Evolutionary conservation across 1,139 yeast genomes (phyloP), one percentile per base, ranked within the genome.

Genomic region (Nakaseomyces kungkrabaensis): DNA sequence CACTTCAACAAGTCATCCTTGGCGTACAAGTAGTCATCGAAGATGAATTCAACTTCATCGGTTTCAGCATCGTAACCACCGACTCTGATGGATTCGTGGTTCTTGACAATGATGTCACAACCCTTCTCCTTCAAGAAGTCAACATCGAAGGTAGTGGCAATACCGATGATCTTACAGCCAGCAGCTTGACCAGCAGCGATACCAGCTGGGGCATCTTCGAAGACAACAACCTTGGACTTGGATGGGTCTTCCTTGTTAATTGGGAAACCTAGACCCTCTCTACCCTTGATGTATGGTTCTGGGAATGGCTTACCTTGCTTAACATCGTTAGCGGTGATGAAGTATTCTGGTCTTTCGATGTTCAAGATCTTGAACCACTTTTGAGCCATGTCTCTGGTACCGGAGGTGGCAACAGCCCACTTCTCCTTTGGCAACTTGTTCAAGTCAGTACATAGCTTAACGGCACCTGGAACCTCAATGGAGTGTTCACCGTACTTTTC

Each of bases 321-420:
- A 55, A 85, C 90, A 69, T 81, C 77, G 70, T 83, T 90, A 52
- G 94, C 92, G 40, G 94, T 82, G 64, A 86, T 82, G 73, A 86
- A 85, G 51, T 79, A 76, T 58, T 81, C 79, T 54, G 95, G 95
- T 67, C 75, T 71, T 56, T 73, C 74, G 56, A 79, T 76, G 52
- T 78, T 73, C 66, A 85, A 75, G 62, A 83, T 74, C 61, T 77
- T 77, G 65, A 86, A 79, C 94, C 95, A 87, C 61, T 82, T 80
- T 59, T 81, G 74, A 53, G 95, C 95, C 72, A 86, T 76, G 48
- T 80, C 84, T 58, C 76, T 73, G 53, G 92, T 82, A 60, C 95
- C 95, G 48, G 89, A 81, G 43, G 95, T 86, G 56, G 86, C 95
- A 63, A 86, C 84, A 55, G 90, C 90, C 89, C 90, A 84, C 67